These are phyloP conservation scores for Metschnikowia cerradonensis DNA, from an alignment of 805 yeast species.

Conservation along the genomic window DNA sequence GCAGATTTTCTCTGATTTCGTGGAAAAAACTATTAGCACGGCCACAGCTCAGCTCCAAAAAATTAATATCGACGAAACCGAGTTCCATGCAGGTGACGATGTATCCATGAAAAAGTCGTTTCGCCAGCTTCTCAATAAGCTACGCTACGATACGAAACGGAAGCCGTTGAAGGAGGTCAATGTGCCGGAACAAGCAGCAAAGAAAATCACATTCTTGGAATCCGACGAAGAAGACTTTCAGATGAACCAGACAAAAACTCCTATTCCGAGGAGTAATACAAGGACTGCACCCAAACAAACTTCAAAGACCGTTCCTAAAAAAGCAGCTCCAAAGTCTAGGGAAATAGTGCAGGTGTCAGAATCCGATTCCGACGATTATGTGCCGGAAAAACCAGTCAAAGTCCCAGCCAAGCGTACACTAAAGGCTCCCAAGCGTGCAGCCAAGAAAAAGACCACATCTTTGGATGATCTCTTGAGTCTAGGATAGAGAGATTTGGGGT, in stretches of 20 bases:
- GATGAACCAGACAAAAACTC: no score
- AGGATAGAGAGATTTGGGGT: slow-evolving; percentile 3
- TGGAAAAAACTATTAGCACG: slow-evolving; percentile 50
- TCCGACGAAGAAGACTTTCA: slow-evolving; percentile 1
- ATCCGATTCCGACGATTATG: neutral
- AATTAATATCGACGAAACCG: slow-evolving; percentile 40
- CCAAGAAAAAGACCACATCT: slow-evolving; percentile 6
- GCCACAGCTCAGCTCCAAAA: slow-evolving; percentile 48
- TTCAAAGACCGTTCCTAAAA: neutral
- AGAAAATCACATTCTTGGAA: neutral
- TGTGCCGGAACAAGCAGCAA: neutral
- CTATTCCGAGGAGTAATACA: no score
- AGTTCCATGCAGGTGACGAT: slow-evolving; percentile 28
- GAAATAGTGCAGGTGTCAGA: slow-evolving; percentile 1
- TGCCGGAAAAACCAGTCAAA: neutral
- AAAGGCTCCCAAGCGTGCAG: neutral
- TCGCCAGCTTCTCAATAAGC: slow-evolving; percentile 16
- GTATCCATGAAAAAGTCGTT: slow-evolving; percentile 13
- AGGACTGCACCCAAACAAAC: no score
- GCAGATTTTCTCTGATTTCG: slow-evolving; percentile 58
- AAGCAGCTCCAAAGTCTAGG: neutral
- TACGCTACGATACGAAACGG: slow-evolving; percentile 12
- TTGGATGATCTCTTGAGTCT: slow-evolving; percentile 15
- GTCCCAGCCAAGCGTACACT: neutral
- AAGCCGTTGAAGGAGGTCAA: slow-evolving; percentile 5